phyloP scores from a whole-genome alignment of 176 grass and related monocot species.

The Oryza meyeriana region DNA sequence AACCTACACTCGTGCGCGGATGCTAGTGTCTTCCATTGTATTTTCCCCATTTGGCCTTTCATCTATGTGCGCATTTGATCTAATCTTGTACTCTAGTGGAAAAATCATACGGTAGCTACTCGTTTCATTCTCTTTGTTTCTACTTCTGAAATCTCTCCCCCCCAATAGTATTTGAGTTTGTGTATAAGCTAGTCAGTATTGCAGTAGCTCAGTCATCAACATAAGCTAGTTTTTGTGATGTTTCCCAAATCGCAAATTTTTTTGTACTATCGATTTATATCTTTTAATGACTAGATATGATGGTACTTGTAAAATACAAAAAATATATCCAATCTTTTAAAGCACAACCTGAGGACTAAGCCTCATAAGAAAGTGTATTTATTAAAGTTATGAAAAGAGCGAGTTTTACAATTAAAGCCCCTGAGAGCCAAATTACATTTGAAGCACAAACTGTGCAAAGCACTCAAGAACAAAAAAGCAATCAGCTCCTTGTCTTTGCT shows the following conservation, averaged over 20 bases:
- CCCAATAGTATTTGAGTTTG: not conserved
- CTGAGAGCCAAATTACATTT: too few relatives aligned
- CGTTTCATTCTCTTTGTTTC: not conserved
- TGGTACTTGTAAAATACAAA: not conserved
- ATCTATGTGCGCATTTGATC: conserved; percentile 46
- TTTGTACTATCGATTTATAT: not conserved
- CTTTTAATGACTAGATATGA: not conserved
- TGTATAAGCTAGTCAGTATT: not conserved
- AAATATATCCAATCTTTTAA: too few relatives aligned
- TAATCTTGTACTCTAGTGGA: conserved; percentile 11
- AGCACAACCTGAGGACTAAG: not conserved
- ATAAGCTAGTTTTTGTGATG: not conserved
- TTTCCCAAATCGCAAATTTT: not conserved
- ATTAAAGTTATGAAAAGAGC: too few relatives aligned
- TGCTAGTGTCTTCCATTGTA: conserved; percentile 43
- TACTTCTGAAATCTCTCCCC: conserved; percentile 2
- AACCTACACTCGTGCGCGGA: conserved; percentile 2
- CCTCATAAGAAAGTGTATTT: too few relatives aligned
- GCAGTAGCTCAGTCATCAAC: not conserved
- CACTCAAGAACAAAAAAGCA: too few relatives aligned
- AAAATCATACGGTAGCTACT: conserved; percentile 16
- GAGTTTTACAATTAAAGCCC: too few relatives aligned
- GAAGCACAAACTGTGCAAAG: too few relatives aligned
- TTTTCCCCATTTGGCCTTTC: conserved; percentile 33
- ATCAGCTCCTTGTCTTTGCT: too few relatives aligned